phyloP scores from a whole-genome alignment of 495 filamentous ascomycete genomes.

The Terfezia boudieri region DNA sequence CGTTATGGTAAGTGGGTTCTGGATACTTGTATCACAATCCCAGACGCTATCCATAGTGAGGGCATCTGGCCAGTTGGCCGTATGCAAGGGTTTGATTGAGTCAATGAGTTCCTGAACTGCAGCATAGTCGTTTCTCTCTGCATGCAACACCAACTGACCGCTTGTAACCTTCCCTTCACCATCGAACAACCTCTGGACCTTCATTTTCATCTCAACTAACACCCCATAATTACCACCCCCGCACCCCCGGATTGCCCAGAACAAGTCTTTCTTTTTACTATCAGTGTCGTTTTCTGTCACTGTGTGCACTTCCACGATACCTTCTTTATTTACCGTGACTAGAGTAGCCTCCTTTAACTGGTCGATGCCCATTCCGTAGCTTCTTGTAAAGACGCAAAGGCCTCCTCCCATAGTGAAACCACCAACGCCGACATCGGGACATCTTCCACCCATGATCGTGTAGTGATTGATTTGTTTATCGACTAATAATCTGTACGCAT shows the following conservation, averaged over 20 bases:
- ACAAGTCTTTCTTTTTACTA: slow-evolving; percentile 22
- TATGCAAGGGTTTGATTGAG: background rate
- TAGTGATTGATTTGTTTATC: background rate
- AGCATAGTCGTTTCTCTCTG: background rate
- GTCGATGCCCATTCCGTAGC: slow-evolving; percentile 5
- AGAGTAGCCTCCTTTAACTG: slow-evolving; percentile 24
- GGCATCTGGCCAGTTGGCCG: background rate
- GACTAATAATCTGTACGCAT: background rate
- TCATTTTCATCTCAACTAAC: slow-evolving; percentile 4
- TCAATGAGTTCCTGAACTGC: background rate
- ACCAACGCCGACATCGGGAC: slow-evolving; percentile 9
- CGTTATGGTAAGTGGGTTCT: background rate
- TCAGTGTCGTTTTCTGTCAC: slow-evolving; percentile 18
- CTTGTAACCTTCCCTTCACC: background rate
- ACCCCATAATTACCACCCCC: slow-evolving; percentile 18
- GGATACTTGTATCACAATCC: background rate
- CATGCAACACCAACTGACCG: background rate
- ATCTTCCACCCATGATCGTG: slow-evolving; percentile 1
- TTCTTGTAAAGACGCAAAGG: background rate
- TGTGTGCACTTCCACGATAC: slow-evolving; percentile 12
- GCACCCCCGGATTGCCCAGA: slow-evolving; percentile 27
- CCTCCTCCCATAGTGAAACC: slow-evolving; percentile 1
- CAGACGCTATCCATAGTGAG: background rate
- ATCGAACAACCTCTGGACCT: background rate
- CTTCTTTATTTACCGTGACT: slow-evolving; percentile 24